Conservation (phyloP, 1,284 basidiomycete species). For the Termitomyces sp. region DNA sequence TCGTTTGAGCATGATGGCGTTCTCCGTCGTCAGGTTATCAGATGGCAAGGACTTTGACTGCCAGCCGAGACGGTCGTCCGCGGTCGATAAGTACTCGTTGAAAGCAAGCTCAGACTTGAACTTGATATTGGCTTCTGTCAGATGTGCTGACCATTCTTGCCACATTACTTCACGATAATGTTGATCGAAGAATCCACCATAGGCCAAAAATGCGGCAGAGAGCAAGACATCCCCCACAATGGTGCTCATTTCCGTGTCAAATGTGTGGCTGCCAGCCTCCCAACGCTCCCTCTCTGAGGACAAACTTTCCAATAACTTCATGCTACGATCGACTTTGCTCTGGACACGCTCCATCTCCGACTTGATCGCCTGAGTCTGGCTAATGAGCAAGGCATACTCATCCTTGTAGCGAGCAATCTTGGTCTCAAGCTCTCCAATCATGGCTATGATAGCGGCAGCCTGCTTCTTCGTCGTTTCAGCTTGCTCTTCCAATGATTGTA, state of each 20-base stretch:
- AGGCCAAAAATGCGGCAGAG: slow-evolving; percentile 95
- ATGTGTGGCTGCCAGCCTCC: slow-evolving; percentile 93
- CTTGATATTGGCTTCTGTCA: slow-evolving; percentile 86
- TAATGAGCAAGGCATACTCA: slow-evolving; percentile 96
- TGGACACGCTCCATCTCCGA: slow-evolving; percentile 98
- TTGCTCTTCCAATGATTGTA: slow-evolving; percentile 87
- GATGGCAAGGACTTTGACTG: slow-evolving; percentile 92
- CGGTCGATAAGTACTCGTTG: slow-evolving; percentile 94
- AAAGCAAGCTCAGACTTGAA: slow-evolving; percentile 92
- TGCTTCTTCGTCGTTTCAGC: slow-evolving; percentile 93
- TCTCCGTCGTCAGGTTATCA: slow-evolving; percentile 95
- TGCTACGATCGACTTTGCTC: slow-evolving; percentile 94
- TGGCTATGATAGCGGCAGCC: slow-evolving; percentile 83
- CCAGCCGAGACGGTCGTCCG: slow-evolving; percentile 95
- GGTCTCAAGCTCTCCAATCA: slow-evolving; percentile 89
- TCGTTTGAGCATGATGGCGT: slow-evolving; percentile 98
- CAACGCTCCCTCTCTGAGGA: slow-evolving; percentile 94
- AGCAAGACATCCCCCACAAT: slow-evolving; percentile 96
- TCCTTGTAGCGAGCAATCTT: slow-evolving; percentile 96
- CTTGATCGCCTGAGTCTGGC: slow-evolving; percentile 97
- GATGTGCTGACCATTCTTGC: slow-evolving; percentile 90
- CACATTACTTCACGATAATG: slow-evolving; percentile 97
- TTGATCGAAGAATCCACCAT: slow-evolving; percentile 98
- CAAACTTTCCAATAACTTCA: slow-evolving; percentile 91
- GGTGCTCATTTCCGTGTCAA: slow-evolving; percentile 98